Conservation (phyloP, 148 eudicot genomes). For the Fagopyrum tataricum region DNA sequence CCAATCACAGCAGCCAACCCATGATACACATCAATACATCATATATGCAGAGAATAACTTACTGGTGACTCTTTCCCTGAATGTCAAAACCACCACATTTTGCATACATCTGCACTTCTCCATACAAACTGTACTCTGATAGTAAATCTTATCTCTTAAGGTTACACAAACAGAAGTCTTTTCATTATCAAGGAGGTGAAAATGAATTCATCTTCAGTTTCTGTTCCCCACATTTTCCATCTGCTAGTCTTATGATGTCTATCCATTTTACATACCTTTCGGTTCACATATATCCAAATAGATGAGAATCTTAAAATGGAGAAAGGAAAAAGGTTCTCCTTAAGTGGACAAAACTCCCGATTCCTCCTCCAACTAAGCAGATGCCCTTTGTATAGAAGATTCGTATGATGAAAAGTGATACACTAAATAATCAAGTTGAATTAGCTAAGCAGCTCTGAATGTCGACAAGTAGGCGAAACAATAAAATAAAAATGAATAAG, state of each 20-base stretch:
- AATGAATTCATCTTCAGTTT: not conserved
- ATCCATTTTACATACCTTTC: not conserved
- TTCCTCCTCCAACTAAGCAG: slow-evolving; percentile 2
- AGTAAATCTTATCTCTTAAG: not conserved
- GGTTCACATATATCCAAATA: slow-evolving; percentile 9
- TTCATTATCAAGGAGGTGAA: slow-evolving; percentile 7
- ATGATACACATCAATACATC: not conserved
- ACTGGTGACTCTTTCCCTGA: not conserved
- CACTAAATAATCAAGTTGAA: not conserved
- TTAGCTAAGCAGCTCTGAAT: not conserved
- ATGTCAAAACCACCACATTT: not conserved
- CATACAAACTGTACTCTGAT: not conserved
- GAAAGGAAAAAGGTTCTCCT: not conserved
- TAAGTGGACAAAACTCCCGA: slow-evolving; percentile 3
- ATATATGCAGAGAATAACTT: not conserved
- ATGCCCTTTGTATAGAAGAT: not conserved
- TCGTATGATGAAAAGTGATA: not conserved
- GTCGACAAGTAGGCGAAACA: not conserved
- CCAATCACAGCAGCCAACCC: not conserved
- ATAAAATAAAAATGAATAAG: too few species aligned
- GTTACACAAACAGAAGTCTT: not conserved
- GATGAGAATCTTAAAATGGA: slow-evolving; percentile 1
- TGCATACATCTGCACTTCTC: not conserved
- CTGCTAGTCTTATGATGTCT: not conserved
- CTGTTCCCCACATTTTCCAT: slow-evolving; percentile 10